Evolutionary conservation across 2,329 filamentous ascomycete species (phyloP), one percentile per base, ranked within the genome.

Genomic region (Plectosphaerella sp.): DNA sequence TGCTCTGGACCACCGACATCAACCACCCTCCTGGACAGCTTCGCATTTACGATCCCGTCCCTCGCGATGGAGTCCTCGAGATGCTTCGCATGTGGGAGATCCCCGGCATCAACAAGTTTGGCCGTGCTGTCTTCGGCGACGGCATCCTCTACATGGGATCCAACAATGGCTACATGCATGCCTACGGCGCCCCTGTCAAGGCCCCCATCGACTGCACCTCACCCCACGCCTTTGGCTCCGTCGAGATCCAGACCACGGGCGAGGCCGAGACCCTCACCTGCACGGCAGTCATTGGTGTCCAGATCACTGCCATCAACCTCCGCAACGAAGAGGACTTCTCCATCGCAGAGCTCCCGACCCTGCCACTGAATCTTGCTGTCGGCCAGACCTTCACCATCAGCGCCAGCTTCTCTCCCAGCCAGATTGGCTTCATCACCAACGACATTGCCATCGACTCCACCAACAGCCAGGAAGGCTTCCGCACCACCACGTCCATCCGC

Each of bases 1-100:
- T 84, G 1, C 61, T 82, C 6, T 84, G 80, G 80, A 74, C 73
- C 1, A 75, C 72, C 1, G 80, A 84, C 51, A 77, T 82, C 0
- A 75, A 82, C 56, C 78, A 77, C 6, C 48, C 48, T 18, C 48
- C 48, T 4, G 65, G 67, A 7, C 76, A 77, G 52, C 68, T 82
- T 10, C 71, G 76, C 18, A 71, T 81, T 35, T 82, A 80, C 58
- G 71, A 80, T 20, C 75, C 79, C 0, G 63, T 81, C 1, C 80
- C 78, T 0, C 64, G 69, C 9, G 70, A 74, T 22, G 76, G 75
- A 0, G 54, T 63, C 1, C 61, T 84, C 47, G 75, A 67, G 2
- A 64, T 77, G 49, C 71, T 83, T 55, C 74, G 76, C 33, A 71
- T 71, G 1, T 81, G 82, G 56, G 75, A 74, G 24, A 70, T 82